Conservation (phyloP, 345 rosid genomes). For the Syzygium oleosum region DNA sequence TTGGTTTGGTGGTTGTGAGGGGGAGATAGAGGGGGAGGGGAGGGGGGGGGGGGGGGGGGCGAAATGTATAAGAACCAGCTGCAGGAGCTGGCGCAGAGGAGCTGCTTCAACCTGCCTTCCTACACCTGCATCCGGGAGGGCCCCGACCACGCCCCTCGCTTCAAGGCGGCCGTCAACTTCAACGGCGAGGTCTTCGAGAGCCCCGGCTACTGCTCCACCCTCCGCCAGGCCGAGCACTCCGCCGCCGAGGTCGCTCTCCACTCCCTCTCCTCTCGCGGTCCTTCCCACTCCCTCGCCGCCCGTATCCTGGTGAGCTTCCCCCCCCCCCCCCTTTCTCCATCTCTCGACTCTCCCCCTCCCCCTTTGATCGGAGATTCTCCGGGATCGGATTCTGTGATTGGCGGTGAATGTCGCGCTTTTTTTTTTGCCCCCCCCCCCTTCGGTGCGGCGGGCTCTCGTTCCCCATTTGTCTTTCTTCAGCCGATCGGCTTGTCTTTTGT, state of each 20-base stretch:
- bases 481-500: neutral
- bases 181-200: slow-evolving; percentile 97
- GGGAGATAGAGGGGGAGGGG: neutral
- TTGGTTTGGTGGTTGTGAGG: neutral
- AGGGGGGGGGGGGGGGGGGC: neutral
- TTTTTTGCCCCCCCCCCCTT: neutral
- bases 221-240: slow-evolving; percentile 99
- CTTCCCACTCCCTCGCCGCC: slow-evolving; percentile 96
- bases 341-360: neutral
- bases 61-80: slow-evolving; percentile 99
- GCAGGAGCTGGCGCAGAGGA: slow-evolving; percentile 99
- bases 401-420: neutral
- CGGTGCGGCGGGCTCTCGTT: neutral
- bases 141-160: slow-evolving; percentile 99
- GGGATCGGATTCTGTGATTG: neutral
- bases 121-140: slow-evolving; percentile 95
- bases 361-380: neutral
- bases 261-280: slow-evolving; percentile 90
- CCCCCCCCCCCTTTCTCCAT: neutral
- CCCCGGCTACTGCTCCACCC: slow-evolving; percentile 92
- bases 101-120: slow-evolving; percentile 95
- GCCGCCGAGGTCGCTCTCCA: slow-evolving; percentile 96
- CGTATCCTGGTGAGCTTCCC: slow-evolving; percentile 66
- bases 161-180: slow-evolving; percentile 93
- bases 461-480: neutral